Percentiles rank a stretch among this genome's conserved stretches.
Evolutionary conservation across 192 early-diverging fungal genomes (phyloP).

Genomic region (Coemansia sp.): DNA sequence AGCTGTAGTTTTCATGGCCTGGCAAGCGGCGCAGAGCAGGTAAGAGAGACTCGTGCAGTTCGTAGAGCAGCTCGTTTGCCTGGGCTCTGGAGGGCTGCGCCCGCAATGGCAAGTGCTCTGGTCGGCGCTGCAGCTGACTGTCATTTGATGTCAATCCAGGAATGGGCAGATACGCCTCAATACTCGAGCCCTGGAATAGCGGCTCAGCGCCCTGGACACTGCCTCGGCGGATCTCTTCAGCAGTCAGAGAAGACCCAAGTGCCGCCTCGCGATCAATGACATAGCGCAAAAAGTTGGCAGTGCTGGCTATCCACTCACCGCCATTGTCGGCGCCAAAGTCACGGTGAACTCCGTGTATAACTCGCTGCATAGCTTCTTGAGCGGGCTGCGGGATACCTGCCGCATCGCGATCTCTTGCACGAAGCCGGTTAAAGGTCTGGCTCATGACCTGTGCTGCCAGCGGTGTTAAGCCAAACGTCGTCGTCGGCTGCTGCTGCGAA

Average conservation of each 20-base stretch:
- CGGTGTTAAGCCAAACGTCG: background rate
- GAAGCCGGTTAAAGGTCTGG: background rate
- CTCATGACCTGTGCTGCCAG: background rate
- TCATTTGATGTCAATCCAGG: conserved; percentile 17
- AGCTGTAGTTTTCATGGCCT: conserved; percentile 18
- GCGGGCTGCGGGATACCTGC: background rate
- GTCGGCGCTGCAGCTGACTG: background rate
- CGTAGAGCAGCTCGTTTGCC: conserved; percentile 40
- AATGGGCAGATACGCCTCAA: conserved; percentile 15
- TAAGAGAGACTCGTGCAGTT: conserved; percentile 21
- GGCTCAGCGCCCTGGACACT: conserved; percentile 1
- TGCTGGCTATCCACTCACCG: conserved; percentile 26
- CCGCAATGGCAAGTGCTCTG: background rate
- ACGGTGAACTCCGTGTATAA: conserved; percentile 5
- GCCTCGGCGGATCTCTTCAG: conserved; percentile 20
- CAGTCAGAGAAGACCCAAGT: conserved; percentile 14
- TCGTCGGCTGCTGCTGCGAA: background rate
- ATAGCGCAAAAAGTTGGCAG: background rate
- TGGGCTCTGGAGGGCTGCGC: conserved; percentile 23
- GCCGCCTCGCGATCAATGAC: conserved; percentile 15
- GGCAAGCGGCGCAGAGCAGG: conserved; percentile 36
- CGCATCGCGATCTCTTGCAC: background rate
- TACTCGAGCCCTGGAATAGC: conserved; percentile 7
- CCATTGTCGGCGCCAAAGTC: conserved; percentile 39
- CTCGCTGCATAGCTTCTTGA: background rate